Base-by-base conservation (phyloP, 306 rosid species). In the Prunus davidiana region DNA sequence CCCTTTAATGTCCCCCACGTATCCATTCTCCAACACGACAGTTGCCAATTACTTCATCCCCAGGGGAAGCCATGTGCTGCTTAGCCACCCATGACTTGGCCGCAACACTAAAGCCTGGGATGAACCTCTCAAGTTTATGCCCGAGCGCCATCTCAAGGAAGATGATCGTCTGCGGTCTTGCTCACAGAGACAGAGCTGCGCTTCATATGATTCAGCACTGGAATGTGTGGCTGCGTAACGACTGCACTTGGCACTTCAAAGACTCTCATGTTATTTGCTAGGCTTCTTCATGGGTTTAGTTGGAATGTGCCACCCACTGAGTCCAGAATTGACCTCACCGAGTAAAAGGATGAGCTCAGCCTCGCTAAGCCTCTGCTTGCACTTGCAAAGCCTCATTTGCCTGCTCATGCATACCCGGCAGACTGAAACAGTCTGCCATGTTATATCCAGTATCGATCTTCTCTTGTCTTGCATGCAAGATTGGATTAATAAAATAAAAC, bases 51-150 rank as follows among this genome's bases (percentile, higher is more conserved):
- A 86, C 81, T 46, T 78, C 11, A 83, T 83, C 46, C 87, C 83
- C 15, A 83, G 78, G 22, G 87, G 83, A 10, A 82, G 88, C 18
- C 83, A 82, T 6, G 79, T 86, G 55, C 1, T 87, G 3, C 19
- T 80, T 1, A 75, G 85, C 8, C 72, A 85, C 67, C 5, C 28
- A 2, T 82, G 57, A 1, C 78, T 84, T 2, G 83, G 85, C 2
- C 64, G 69, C 47, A 83, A 86, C 34, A 79, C 83, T 6, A 80
- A 69, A 16, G 61, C 72, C 1, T 86, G 87, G 85, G 52, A 67
- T 12, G 84, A 86, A 0, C 84, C 87, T 1, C 14, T 16, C 0
- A 76, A 34, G 80, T 86, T 80, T 46, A 78, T 71, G 49, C 51
- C 70, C 0, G 19, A 41, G 16, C 51, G 70, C 1, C 70, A 65